Percentiles rank a stretch among this genome's conserved stretches.
These are phyloP conservation scores for Arabis hirsuta DNA, from an alignment of 345 rosid genomes.

Conservation along the genomic window DNA sequence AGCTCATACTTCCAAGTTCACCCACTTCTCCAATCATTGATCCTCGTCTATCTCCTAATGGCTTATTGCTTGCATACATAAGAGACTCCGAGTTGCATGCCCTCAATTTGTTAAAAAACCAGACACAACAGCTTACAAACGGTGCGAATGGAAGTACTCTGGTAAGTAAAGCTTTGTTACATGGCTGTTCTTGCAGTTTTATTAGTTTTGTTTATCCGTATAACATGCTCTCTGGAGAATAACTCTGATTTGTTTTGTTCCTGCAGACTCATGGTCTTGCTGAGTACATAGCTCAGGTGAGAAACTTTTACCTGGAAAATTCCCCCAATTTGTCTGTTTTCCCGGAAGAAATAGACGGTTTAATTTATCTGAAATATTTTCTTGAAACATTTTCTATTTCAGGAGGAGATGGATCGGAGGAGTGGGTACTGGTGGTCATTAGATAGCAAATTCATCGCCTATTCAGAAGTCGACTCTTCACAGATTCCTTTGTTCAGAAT, in stretches of 20 bases:
- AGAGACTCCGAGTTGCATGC: conserved; percentile 78
- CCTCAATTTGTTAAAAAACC: conserved; percentile 57
- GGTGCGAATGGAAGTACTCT: conserved; percentile 65
- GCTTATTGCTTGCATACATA: conserved; percentile 74
- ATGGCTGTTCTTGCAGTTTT: background rate
- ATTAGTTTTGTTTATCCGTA: background rate
- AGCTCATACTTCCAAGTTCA: conserved; percentile 71
- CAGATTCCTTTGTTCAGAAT: conserved; percentile 81
- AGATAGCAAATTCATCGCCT: conserved; percentile 86
- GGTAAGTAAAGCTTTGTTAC: conserved; percentile 52
- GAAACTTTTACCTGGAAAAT: conserved; percentile 19
- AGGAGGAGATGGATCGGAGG: conserved; percentile 99
- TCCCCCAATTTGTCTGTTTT: background rate
- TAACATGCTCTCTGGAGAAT: conserved; percentile 29
- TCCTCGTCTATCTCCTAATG: conserved; percentile 89
- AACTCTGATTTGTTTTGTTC: conserved; percentile 35
- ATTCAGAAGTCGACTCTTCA: conserved; percentile 79
- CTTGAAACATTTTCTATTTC: conserved; percentile 10
- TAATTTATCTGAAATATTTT: background rate
- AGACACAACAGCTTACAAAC: conserved; percentile 63
- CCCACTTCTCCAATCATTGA: conserved; percentile 72
- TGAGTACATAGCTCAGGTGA: conserved; percentile 98
- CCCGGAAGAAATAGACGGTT: background rate
- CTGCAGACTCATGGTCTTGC: conserved; percentile 95
- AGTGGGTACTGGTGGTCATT: conserved; percentile 98